Evolutionary conservation across 306 rosid species (phyloP).

Genomic region (Vigna reflexopilosa): DNA sequence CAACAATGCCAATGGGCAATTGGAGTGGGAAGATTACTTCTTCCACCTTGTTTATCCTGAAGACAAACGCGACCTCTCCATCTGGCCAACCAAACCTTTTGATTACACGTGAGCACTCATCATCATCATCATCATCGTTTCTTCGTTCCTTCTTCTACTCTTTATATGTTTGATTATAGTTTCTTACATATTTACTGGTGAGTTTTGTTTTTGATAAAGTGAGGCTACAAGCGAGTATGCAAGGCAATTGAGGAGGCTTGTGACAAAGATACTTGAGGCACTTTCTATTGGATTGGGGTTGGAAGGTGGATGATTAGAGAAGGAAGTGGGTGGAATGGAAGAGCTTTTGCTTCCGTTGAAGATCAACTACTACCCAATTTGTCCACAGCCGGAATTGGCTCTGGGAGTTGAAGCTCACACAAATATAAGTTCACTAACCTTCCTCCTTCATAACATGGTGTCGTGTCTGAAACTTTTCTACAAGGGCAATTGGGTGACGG

Average conservation of each 20-base stretch:
- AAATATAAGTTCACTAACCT: constrained; percentile 76
- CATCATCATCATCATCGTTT: too few relatives aligned
- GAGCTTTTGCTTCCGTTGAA: constrained; percentile 83
- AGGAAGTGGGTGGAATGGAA: constrained; percentile 82
- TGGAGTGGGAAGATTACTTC: constrained; percentile 91
- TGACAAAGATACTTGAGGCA: constrained; percentile 54
- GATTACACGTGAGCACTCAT: constrained; percentile 65
- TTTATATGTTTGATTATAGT: too few relatives aligned
- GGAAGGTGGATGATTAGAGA: constrained; percentile 75
- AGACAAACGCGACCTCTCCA: constrained; percentile 69
- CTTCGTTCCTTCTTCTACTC: too few relatives aligned
- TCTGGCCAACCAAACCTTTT: constrained; percentile 74
- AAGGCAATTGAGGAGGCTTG: constrained; percentile 63
- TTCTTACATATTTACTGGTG: too few relatives aligned
- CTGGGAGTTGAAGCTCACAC: constrained; percentile 93
- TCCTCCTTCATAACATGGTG: constrained; percentile 87
- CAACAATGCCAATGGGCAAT: constrained; percentile 72
- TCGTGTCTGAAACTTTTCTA: constrained; percentile 85
- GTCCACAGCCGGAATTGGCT: constrained; percentile 91
- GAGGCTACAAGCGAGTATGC: constrained; percentile 75
- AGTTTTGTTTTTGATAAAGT: constrained; percentile 35
- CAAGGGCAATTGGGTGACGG: constrained; percentile 74
- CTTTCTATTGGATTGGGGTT: constrained; percentile 73
- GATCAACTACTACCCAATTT: constrained; percentile 82
- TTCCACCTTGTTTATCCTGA: constrained; percentile 75